phyloP scores from a whole-genome alignment of 768 basidiomycete species.

The Sistotremastrum niveocremeum region DNA sequence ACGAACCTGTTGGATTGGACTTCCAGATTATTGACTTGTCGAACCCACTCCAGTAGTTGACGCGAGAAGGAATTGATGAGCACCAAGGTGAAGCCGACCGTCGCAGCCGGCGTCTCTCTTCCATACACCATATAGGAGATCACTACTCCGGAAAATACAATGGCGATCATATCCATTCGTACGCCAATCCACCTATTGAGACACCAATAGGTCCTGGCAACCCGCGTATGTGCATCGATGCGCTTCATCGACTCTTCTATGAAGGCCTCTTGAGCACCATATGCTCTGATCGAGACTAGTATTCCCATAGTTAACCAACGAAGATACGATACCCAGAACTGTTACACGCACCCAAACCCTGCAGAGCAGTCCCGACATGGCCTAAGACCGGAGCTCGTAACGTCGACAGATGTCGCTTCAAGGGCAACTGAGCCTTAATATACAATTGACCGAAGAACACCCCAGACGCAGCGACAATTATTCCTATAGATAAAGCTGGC shows the following conservation, averaged over 20 bases:
- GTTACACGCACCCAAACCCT: conserved; percentile 12
- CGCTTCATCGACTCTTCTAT: conserved; percentile 15
- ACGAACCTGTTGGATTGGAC: conserved; percentile 10
- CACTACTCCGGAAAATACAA: conserved; percentile 21
- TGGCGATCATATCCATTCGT: conserved; percentile 28
- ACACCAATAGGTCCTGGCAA: conserved; percentile 17
- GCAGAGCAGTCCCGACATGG: conserved; percentile 22
- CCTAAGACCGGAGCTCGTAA: conserved; percentile 23
- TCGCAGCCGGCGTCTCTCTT: conserved; percentile 8
- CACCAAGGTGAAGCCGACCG: conserved; percentile 9
- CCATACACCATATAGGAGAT: conserved; percentile 23
- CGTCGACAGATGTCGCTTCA: conserved; percentile 25
- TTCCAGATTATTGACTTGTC: conserved; percentile 1
- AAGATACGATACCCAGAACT: background rate
- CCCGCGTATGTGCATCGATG: conserved; percentile 21
- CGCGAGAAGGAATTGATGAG: conserved; percentile 6
- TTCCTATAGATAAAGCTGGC: conserved; percentile 5
- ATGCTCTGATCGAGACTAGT: conserved; percentile 26
- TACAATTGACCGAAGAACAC: conserved; percentile 21
- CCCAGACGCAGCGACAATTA: conserved; percentile 12
- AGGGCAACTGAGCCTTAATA: conserved; percentile 24
- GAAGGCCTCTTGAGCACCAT: conserved; percentile 22
- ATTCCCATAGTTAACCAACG: background rate
- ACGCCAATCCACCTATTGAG: conserved; percentile 23
- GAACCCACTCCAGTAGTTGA: conserved; percentile 12